phyloP scores from a whole-genome alignment of 129 eudicot genomes.

The Chrysanthemum lavandulifolium region DNA sequence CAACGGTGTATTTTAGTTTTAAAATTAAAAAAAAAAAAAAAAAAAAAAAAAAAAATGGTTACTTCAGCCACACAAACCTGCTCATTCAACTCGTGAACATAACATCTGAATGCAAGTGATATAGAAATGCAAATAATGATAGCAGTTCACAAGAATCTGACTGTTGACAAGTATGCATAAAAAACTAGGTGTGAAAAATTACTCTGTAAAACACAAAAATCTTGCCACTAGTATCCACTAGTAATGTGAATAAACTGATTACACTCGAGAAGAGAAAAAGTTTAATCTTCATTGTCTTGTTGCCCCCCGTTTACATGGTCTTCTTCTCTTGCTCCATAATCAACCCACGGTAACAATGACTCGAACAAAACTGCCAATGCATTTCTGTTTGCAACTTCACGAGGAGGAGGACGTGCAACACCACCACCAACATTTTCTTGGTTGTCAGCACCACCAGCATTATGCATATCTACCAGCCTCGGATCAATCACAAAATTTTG shows the following conservation, averaged over 20 bases:
- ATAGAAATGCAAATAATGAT: not conserved
- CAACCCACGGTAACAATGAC: conserved; percentile 73
- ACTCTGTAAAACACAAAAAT: not conserved
- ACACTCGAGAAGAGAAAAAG: not conserved
- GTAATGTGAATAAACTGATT: not conserved
- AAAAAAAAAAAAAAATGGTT: not conserved
- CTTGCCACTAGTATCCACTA: conserved; percentile 3
- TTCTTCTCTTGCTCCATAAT: conserved; percentile 56
- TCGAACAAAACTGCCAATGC: conserved; percentile 73
- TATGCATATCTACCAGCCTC: conserved; percentile 46
- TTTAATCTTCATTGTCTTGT: conserved; percentile 36
- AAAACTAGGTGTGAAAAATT: not conserved
- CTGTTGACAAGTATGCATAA: not conserved
- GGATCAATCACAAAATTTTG: conserved; percentile 79
- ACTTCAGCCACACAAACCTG: not conserved
- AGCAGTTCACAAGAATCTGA: conserved; percentile 3
- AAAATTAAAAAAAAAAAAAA: too few relatives aligned
- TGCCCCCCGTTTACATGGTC: conserved; percentile 32
- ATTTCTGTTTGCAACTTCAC: conserved; percentile 63
- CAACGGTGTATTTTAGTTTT: too few relatives aligned
- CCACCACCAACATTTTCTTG: conserved; percentile 25
- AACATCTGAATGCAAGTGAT: not conserved
- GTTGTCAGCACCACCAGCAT: conserved; percentile 27
- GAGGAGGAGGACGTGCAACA: conserved; percentile 39
- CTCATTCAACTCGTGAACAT: not conserved